Base-by-base conservation (phyloP, 352 stramenopile genomes). In the Vaucheria bursata region DNA sequence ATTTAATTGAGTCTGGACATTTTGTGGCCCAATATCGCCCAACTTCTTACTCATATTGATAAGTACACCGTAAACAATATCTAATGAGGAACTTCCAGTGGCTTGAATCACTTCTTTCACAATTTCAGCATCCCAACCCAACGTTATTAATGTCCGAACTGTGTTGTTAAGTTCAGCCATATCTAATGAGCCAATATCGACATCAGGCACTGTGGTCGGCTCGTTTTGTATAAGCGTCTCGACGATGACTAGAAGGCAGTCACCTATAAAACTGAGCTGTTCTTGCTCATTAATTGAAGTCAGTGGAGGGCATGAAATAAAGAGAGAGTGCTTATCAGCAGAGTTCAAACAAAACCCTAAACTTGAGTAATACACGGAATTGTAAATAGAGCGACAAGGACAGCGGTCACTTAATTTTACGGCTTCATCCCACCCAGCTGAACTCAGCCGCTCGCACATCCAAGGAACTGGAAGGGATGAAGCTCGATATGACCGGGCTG, bases 341-440 rank as follows among this genome's bases (percentile, higher is more conserved):
- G 72, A 12, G 36, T 32, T 6, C 12, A 69, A 50, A 35, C 59
- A 79, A n/a, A 79, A 59, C 4, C 45, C 75, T 31, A 80, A 70
- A 34, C 68, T 77, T 1, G 29, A 39, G 75, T 80, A 80, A 37
- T 80, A 80, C 18, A 80, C 39, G 34, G 75, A 80, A 70, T 80
- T 80, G 75, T 70, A 80, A 12, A 80, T 70, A 53, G 77, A 80
- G 0, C 75, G 38, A 29, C 75, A 68, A 2, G 75, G n/a, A n/a
- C n/a, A 40, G 40, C 77, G 68, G 35, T 18, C 31, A 0, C 49
- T 73, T 29, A 64, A 32, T 35, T 7, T 29, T 5, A 80, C 38
- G 33, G 64, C 37, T 37, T 31, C n/a, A 33, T 59, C 65, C 66
- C 75, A 75, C 5, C 75, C 75, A 8, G n/a, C 33, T 0, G 7